Percentiles rank a stretch among this genome's conserved stretches.
Conservation (phyloP, 345 rosid species). For the Hibiscus mutabilis region DNA sequence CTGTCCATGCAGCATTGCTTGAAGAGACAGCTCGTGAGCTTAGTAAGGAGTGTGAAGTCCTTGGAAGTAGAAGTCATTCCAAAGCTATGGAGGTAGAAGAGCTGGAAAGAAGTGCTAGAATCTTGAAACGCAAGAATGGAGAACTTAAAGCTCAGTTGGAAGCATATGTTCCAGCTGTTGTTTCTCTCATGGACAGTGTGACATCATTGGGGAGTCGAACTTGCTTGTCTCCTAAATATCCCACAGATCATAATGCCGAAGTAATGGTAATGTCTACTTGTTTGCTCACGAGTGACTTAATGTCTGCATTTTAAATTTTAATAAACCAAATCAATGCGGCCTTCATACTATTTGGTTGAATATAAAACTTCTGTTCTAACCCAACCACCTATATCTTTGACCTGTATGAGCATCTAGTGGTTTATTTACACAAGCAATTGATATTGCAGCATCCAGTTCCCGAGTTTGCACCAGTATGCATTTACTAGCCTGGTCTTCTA, state of each 20-base stretch:
- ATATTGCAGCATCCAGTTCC: neutral
- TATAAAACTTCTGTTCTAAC: neutral
- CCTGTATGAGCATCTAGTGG: neutral
- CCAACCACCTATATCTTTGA: too few relatives aligned
- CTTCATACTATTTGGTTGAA: neutral
- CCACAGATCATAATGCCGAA: slow-evolving; percentile 21
- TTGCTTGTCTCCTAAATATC: slow-evolving; percentile 24
- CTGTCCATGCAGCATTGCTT: slow-evolving; percentile 44
- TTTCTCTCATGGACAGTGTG: slow-evolving; percentile 50
- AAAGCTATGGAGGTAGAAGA: slow-evolving; percentile 41
- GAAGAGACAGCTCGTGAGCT: slow-evolving; percentile 56
- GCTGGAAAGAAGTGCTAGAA: slow-evolving; percentile 49
- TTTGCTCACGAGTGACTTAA: neutral
- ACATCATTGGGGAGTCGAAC: slow-evolving; percentile 54
- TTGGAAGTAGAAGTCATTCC: slow-evolving; percentile 28
- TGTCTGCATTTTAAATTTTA: neutral
- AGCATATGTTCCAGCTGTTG: slow-evolving; percentile 47
- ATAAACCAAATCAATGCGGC: neutral
- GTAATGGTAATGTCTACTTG: slow-evolving; percentile 36
- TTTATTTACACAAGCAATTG: neutral
- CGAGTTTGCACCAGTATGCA: too few relatives aligned
- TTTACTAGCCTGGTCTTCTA: neutral
- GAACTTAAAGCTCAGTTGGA: slow-evolving; percentile 46
- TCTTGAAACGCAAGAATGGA: slow-evolving; percentile 49
- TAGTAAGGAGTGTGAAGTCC: slow-evolving; percentile 33